Conservation (phyloP, 345 rosid species). For the Dipteronia sinensis region DNA sequence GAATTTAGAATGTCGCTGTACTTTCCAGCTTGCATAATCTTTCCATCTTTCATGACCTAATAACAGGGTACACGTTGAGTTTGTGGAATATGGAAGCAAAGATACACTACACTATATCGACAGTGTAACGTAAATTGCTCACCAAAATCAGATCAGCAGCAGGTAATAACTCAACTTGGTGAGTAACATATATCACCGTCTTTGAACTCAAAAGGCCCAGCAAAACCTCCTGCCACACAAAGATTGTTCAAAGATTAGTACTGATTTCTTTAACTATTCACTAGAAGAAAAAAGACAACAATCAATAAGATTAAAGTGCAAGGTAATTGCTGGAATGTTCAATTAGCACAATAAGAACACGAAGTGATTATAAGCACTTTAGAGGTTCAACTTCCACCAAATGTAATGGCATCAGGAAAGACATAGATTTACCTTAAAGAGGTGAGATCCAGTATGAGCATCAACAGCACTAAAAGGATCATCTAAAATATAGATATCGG, state of each 20-base stretch:
- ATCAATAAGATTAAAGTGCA: too few species aligned
- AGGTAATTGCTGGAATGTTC: too few species aligned
- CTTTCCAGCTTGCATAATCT: background rate
- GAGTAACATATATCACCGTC: constrained; percentile 68
- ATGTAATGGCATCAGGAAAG: background rate
- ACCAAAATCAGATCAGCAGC: constrained; percentile 73
- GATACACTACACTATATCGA: background rate
- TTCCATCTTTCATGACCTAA: constrained; percentile 15
- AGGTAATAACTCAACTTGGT: constrained; percentile 63
- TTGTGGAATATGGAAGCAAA: background rate
- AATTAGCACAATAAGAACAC: too few species aligned
- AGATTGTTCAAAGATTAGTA: too few species aligned
- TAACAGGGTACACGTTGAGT: background rate
- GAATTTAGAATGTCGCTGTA: constrained; percentile 1
- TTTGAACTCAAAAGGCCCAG: constrained; percentile 49
- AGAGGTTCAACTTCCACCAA: background rate
- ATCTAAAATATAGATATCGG: constrained; percentile 46
- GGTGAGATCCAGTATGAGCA: constrained; percentile 45
- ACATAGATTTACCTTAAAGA: constrained; percentile 26
- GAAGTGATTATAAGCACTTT: too few species aligned
- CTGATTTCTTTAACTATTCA: too few species aligned
- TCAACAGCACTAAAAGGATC: constrained; percentile 53
- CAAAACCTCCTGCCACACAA: constrained; percentile 49
- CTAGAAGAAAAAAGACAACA: too few species aligned
- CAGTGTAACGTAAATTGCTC: constrained; percentile 9